These are phyloP conservation scores for Penicillium thymicola DNA, from an alignment of 2,329 filamentous ascomycete genomes.

Conservation along the genomic window DNA sequence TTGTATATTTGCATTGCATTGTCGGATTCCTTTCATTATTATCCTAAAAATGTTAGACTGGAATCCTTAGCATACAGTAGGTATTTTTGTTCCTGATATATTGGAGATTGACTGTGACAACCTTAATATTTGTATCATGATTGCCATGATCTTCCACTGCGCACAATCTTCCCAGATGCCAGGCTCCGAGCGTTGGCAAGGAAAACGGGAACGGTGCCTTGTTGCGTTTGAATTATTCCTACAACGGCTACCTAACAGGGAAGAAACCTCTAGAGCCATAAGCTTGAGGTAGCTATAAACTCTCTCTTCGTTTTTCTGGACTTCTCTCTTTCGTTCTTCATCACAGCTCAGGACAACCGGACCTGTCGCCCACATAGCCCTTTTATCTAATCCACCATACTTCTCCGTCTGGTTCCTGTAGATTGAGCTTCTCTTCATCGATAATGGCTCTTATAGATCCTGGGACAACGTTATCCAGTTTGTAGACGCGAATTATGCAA, in stretches of 20 bases:
- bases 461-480: neutral
- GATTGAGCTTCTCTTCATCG: neutral
- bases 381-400: neutral
- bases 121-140: neutral
- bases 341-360: too few relatives aligned
- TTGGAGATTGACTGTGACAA: neutral
- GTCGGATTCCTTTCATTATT: neutral
- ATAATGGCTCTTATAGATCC: neutral
- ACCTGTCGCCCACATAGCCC: too few relatives aligned
- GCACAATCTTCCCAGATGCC: neutral
- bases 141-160: neutral
- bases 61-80: neutral
- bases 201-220: neutral
- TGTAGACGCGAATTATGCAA: neutral
- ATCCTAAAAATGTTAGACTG: neutral
- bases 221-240: neutral
- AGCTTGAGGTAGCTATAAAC: neutral
- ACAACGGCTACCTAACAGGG: neutral
- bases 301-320: neutral
- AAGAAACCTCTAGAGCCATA: neutral
- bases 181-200: neutral
- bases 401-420: neutral
- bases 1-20: constrained; percentile 3
- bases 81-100: neutral
- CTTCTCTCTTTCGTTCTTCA: neutral